Evolutionary conservation across 2,329 filamentous ascomycete genomes (phyloP).

Genomic region (Chaetomium strumarium): DNA sequence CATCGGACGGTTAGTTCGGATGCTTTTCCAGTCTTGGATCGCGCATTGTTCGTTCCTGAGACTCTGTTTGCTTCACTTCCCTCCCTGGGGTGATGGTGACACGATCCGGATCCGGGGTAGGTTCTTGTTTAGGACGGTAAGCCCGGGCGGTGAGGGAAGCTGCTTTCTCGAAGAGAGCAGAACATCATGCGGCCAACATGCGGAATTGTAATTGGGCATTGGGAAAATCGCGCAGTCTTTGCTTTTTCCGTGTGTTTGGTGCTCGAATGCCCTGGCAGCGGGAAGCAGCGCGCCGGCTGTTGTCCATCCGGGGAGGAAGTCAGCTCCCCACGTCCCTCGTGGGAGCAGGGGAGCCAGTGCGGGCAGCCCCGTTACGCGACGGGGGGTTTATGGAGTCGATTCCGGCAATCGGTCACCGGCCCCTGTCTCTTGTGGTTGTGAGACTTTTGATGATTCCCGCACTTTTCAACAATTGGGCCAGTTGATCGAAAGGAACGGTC

Average conservation of each 20-base stretch:
- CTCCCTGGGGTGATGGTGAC: background rate
- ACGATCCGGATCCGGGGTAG: background rate
- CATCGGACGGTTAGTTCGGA: background rate
- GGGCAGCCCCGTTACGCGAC: background rate
- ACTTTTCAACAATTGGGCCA: background rate
- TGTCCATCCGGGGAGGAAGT: background rate
- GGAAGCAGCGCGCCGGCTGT: background rate
- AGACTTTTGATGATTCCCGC: background rate
- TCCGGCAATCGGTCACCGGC: slow-evolving; percentile 1
- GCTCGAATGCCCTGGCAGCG: background rate
- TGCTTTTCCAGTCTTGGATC: background rate
- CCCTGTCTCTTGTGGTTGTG: slow-evolving; percentile 5
- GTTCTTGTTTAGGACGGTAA: background rate
- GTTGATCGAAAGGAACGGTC: background rate
- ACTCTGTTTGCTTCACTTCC: background rate
- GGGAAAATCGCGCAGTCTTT: background rate
- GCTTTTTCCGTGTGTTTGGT: background rate
- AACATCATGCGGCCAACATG: background rate
- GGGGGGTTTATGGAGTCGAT: background rate
- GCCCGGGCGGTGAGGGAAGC: too few relatives aligned
- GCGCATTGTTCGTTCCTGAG: background rate
- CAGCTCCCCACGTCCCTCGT: slow-evolving; percentile 9
- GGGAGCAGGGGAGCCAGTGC: slow-evolving; percentile 11
- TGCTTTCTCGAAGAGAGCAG: background rate
- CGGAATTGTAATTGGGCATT: background rate